Evolutionary conservation across 371 early-diverging fungal genomes (phyloP).

Genomic region (Fennellomyces sp.): DNA sequence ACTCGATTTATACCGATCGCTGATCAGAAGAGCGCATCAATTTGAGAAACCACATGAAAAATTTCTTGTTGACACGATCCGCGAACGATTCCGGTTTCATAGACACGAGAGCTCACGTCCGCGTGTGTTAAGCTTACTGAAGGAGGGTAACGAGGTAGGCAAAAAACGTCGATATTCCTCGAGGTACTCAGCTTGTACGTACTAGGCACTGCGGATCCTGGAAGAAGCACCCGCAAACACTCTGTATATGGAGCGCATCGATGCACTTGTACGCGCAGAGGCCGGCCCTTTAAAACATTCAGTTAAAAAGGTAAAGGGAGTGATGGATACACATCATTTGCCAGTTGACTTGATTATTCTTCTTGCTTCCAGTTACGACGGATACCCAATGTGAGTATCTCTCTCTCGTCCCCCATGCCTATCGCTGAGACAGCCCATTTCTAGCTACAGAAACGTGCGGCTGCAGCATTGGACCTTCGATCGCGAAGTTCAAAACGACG

Average conservation of each 20-base stretch:
- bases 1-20: slow-evolving; percentile 1
- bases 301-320: slow-evolving; percentile 16
- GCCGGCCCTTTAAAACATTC: slow-evolving; percentile 22
- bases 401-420: not conserved
- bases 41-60: not conserved
- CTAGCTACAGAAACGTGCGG: slow-evolving; percentile 13
- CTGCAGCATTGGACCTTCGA: slow-evolving; percentile 19
- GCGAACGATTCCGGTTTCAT: slow-evolving; percentile 32
- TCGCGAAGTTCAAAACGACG: slow-evolving; percentile 10
- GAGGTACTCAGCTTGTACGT: too few species aligned
- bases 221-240: slow-evolving; percentile 12
- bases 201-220: slow-evolving; percentile 18
- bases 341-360: not conserved
- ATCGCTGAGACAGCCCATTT: not conserved
- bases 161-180: too few species aligned
- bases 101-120: slow-evolving; percentile 22
- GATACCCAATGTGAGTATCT: slow-evolving; percentile 22
- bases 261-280: slow-evolving; percentile 13
- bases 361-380: slow-evolving; percentile 10
- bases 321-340: not conserved
- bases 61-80: slow-evolving; percentile 16
- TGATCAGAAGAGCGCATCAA: not conserved
- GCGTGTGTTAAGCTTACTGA: slow-evolving; percentile 10
- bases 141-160: slow-evolving; percentile 22
- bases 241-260: slow-evolving; percentile 13